Conservation (phyloP, 495 filamentous ascomycete species). For the Aspergillus haitiensis region DNA sequence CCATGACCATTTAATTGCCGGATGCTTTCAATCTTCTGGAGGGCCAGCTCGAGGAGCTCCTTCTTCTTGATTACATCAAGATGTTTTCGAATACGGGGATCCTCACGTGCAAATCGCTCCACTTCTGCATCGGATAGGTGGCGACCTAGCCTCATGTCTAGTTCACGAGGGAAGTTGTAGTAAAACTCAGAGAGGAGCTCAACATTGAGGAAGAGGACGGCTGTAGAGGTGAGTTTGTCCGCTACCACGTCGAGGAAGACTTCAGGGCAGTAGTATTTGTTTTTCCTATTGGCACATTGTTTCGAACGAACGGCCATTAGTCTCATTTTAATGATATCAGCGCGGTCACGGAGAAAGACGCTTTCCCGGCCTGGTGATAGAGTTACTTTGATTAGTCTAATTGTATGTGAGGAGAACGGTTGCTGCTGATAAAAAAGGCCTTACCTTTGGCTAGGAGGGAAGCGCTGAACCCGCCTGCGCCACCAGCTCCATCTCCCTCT, state of each 20-base stretch:
- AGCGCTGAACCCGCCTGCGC: constrained; percentile 89
- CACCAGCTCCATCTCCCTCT: constrained; percentile 77
- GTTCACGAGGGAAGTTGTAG: constrained; percentile 90
- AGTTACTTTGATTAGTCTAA: constrained; percentile 20
- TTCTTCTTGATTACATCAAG: constrained; percentile 90
- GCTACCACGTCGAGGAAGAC: constrained; percentile 96
- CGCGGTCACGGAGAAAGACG: constrained; percentile 86
- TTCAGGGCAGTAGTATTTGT: constrained; percentile 97
- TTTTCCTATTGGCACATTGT: constrained; percentile 76
- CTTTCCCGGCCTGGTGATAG: constrained; percentile 74
- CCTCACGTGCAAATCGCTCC: constrained; percentile 88
- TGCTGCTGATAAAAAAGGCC: constrained; percentile 14
- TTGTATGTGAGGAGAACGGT: not conserved
- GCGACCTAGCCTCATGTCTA: constrained; percentile 83
- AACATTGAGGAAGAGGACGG: constrained; percentile 96
- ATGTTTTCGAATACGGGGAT: constrained; percentile 82
- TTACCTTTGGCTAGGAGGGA: constrained; percentile 77
- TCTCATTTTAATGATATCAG: constrained; percentile 86
- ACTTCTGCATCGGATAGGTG: constrained; percentile 75
- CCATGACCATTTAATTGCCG: constrained; percentile 66
- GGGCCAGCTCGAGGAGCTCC: constrained; percentile 85
- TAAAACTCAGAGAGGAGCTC: constrained; percentile 97
- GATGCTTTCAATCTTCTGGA: constrained; percentile 91
- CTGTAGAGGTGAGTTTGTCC: constrained; percentile 89
- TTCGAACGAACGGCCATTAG: constrained; percentile 80